phyloP scores from a whole-genome alignment of 768 basidiomycete species.

The Tricholoma hemisulphureum region DNA sequence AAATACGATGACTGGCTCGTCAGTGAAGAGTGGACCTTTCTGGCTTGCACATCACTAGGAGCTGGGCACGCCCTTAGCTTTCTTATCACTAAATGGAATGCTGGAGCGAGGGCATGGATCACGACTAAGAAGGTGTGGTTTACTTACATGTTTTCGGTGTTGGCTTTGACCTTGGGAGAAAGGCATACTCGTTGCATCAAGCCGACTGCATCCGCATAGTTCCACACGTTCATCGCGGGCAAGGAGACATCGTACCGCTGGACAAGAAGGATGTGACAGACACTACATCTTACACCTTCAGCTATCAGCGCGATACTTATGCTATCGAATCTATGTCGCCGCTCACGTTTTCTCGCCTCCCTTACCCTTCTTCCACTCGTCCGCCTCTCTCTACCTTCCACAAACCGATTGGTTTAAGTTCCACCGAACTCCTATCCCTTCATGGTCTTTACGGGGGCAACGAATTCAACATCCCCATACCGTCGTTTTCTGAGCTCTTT shows the following conservation, averaged over 20 bases:
- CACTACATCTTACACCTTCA: conserved; percentile 75
- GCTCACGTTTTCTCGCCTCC: conserved; percentile 70
- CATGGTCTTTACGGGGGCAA: conserved; percentile 82
- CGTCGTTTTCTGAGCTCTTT: conserved; percentile 89
- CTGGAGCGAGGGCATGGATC: conserved; percentile 72
- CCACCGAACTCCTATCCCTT: conserved; percentile 48
- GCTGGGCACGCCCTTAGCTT: conserved; percentile 91
- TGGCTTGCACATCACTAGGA: conserved; percentile 82
- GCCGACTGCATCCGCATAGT: conserved; percentile 83
- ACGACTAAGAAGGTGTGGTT: conserved; percentile 67
- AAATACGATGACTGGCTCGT: conserved; percentile 88
- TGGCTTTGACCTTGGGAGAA: neutral
- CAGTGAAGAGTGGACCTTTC: conserved; percentile 97
- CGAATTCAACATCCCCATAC: conserved; percentile 96
- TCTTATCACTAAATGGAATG: conserved; percentile 87
- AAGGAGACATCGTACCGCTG: conserved; percentile 84
- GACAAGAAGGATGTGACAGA: conserved; percentile 59
- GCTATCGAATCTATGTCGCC: conserved; percentile 58
- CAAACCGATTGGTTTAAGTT: conserved; percentile 53
- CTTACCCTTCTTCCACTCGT: conserved; percentile 78
- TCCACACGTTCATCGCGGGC: conserved; percentile 77
- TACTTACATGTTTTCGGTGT: conserved; percentile 10
- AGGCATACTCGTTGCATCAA: conserved; percentile 63
- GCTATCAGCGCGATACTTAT: conserved; percentile 94
- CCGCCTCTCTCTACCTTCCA: conserved; percentile 71